These are phyloP conservation scores for Mycena olivaceomarginata DNA, from an alignment of 768 basidiomycete species.

Conservation along the genomic window DNA sequence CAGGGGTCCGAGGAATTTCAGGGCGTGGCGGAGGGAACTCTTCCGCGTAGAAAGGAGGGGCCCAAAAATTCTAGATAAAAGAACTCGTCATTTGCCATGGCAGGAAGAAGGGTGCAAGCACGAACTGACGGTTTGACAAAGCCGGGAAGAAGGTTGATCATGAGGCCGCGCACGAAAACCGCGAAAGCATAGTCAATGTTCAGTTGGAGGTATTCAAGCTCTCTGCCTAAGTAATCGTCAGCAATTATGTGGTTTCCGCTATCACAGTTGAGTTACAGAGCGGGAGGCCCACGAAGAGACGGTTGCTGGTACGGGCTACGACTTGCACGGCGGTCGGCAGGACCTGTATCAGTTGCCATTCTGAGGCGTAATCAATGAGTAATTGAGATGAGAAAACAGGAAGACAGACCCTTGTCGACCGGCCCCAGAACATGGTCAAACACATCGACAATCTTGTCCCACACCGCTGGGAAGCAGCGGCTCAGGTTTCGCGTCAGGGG, in stretches of 20 bases:
- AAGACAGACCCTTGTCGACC: not conserved
- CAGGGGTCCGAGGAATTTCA: constrained; percentile 50
- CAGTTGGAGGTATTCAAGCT: constrained; percentile 62
- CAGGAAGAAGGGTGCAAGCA: not conserved
- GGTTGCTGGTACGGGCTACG: constrained; percentile 61
- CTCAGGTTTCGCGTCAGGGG: constrained; percentile 8
- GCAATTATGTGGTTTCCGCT: not conserved
- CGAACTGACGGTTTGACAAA: constrained; percentile 64
- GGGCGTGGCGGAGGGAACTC: constrained; percentile 33
- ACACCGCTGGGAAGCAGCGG: constrained; percentile 7
- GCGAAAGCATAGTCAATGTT: constrained; percentile 59
- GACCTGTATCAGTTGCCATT: constrained; percentile 57
- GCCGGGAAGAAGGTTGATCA: constrained; percentile 61
- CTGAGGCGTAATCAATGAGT: constrained; percentile 45
- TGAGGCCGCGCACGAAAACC: constrained; percentile 53
- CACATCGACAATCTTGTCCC: constrained; percentile 4
- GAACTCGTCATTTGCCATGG: not conserved
- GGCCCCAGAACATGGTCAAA: constrained; percentile 9
- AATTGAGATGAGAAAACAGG: not conserved
- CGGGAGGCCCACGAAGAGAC: constrained; percentile 67
- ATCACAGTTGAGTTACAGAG: constrained; percentile 57
- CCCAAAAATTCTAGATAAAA: not conserved
- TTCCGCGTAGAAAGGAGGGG: constrained; percentile 28
- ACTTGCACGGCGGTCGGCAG: constrained; percentile 56
- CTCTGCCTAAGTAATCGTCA: constrained; percentile 55